Evolutionary conservation across 192 early-diverging fungal genomes (phyloP).

Genomic region (Chytriomyces hyalinus): DNA sequence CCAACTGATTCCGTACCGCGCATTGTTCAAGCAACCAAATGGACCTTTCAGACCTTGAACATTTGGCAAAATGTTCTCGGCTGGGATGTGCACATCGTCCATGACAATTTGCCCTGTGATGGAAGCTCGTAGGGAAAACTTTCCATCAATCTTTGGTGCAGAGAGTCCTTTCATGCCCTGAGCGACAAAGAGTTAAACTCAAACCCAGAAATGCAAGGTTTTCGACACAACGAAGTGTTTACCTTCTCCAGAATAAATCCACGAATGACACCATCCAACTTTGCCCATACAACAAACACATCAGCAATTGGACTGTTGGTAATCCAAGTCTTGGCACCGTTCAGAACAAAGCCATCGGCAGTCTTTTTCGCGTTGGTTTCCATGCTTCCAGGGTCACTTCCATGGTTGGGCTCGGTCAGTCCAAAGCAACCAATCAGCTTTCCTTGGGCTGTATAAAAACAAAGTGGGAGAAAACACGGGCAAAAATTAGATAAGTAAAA

Average conservation of each 20-base stretch:
- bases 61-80: conserved; percentile 89
- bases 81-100: conserved; percentile 94
- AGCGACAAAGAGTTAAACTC: background rate
- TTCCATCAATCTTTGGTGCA: conserved; percentile 91
- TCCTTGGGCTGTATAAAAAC: conserved; percentile 68
- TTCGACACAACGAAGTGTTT: conserved; percentile 7
- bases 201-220: background rate
- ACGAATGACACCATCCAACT: conserved; percentile 82
- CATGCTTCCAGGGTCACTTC: conserved; percentile 92
- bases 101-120: conserved; percentile 98
- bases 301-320: conserved; percentile 98
- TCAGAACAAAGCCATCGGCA: conserved; percentile 74
- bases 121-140: conserved; percentile 93
- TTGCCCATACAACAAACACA: conserved; percentile 96
- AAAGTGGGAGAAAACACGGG: background rate
- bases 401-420: conserved; percentile 97
- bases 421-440: conserved; percentile 92
- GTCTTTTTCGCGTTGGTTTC: conserved; percentile 83
- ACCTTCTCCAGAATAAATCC: conserved; percentile 95
- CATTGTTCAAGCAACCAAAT: conserved; percentile 97
- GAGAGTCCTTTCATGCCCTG: conserved; percentile 88
- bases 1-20: conserved; percentile 96
- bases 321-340: conserved; percentile 98
- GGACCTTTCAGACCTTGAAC: conserved; percentile 89
- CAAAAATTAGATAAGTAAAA: background rate